Base-by-base conservation (phyloP, 2,329 filamentous ascomycete species). In the Tothia fuscella region DNA sequence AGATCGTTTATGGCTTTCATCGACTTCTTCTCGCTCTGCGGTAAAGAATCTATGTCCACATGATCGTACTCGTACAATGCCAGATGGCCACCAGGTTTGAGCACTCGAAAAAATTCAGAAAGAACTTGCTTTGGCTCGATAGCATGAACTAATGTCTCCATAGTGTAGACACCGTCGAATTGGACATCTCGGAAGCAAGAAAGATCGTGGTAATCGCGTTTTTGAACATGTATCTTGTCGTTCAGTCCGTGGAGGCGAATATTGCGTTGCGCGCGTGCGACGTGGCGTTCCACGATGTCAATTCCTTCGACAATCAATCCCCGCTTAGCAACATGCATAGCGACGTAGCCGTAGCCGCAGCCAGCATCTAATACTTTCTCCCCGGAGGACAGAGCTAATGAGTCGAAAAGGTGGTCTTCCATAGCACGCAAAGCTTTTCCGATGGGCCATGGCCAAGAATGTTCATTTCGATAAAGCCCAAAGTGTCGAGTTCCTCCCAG, bases 51-150 rank as follows among this genome's bases (percentile, higher is more conserved):
- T 10, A 20, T 20, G 9, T 10, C 10, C 12, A 20, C 9, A 35
- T 35, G 32, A 19, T 35, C 32, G 32, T 35, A 35, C 17, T 10
- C 10, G 16, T 10, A 20, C 32, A 35, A 16, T 9, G 16, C 32
- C 9, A 43, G 41, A n/a, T 38, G 44, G 3, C 45, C 42, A 9
- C 38, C 37, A 10, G 41, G 44, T 16, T 41, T 39, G n/a, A 48
- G 34, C 2, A 47, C 45, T 12, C 46, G 36, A 10, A 16, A 14
- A 21, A 48, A 47, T 25, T 48, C 46, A 17, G 22, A 19, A 4
- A 48, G 28, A 5, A 43, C 46, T 4, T 16, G 16, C 10, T 10
- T 20, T 10, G n/a, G n/a, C n/a, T n/a, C n/a, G n/a, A n/a, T n/a
- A n/a, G n/a, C n/a, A n/a, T n/a, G n/a, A n/a, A n/a, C n/a, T n/a